A percentile compares a stretch with the other conserved stretches of the same genome.
phyloP scores from a whole-genome alignment of 768 basidiomycete genomes.

The Boletus rufocinnamomeus region DNA sequence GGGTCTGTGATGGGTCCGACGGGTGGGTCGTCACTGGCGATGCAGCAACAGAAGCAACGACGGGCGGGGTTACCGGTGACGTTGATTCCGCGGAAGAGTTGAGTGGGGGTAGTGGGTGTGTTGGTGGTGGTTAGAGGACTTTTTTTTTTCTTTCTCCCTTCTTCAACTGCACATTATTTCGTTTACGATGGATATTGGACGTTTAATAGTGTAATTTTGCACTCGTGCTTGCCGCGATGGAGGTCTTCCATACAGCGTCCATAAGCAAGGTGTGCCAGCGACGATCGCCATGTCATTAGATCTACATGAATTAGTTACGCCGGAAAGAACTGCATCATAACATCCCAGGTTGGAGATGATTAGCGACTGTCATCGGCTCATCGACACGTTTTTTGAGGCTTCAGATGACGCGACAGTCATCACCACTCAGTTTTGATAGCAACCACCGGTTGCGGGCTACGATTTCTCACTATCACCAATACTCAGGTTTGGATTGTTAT shows the following conservation, averaged over 20 bases:
- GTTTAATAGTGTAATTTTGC: not conserved
- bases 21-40: conserved; percentile 21
- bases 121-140: not conserved
- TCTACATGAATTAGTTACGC: not conserved
- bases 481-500: not conserved
- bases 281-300: not conserved
- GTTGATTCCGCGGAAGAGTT: conserved; percentile 37
- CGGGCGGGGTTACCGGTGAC: conserved; percentile 41
- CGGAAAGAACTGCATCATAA: not conserved
- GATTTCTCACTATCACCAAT: not conserved
- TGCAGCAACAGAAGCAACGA: conserved; percentile 42
- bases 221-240: not conserved
- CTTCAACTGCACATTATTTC: not conserved
- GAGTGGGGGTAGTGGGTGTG: not conserved
- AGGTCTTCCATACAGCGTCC: not conserved
- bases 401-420: not conserved
- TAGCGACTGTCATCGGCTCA: not conserved
- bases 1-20: conserved; percentile 14
- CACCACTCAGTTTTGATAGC: not conserved
- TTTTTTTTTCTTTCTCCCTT: not conserved
- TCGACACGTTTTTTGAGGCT: too few species aligned
- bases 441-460: not conserved
- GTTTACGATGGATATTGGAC: not conserved
- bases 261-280: not conserved
- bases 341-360: not conserved